Evolutionary conservation across 2,329 filamentous ascomycete species (phyloP), one percentile per base, ranked within the genome.

Genomic region (Cadophora malorum): DNA sequence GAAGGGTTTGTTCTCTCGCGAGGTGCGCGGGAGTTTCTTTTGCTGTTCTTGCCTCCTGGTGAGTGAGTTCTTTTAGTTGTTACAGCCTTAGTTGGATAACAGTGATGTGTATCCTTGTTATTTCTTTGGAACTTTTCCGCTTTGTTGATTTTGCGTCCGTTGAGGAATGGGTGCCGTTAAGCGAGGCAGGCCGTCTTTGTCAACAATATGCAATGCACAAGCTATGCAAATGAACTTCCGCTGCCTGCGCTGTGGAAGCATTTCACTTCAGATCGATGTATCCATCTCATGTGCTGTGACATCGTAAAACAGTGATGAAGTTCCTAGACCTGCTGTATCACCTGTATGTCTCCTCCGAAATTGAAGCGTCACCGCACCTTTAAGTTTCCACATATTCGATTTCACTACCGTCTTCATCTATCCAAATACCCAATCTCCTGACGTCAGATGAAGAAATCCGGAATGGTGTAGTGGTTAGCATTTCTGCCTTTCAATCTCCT

Each of bases 391-490:
- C 28, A 5, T 28, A 5, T 28, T 28, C 25, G 33, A 55, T 33
- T 28, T 16, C 52, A 33, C 52, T 55, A 55, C 8, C 52, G 3
- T 19, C 4, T 7, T 9, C 52, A 33, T 33, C 28, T 19, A n/a
- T 4, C 28, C 16, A 19, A 33, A 33, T 33, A 55, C 5, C 12
- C 1, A 31, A 19, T 7, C 19, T 19, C 1, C 25, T 23, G 3
- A 16, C 28, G 33, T n/a, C 25, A 55, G 33, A 28, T 55, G 14
- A 55, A n/a, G 1, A 8, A n/a, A n/a, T 55, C 52, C 52, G 52
- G 25, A 55, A 55, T 55, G 52, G 52, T 55, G 52, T 55, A 55
- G 52, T 55, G 52, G 52, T 55, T 55, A 33, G 52, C 25, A 55
- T 55, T 55, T 55, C 52, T 55, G 52, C 52, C 52, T 55, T 33